Percentiles rank a stretch among this genome's conserved stretches.
Evolutionary conservation across 192 early-diverging fungal genomes (phyloP).

Genomic region (Neocallimastix lanati): DNA sequence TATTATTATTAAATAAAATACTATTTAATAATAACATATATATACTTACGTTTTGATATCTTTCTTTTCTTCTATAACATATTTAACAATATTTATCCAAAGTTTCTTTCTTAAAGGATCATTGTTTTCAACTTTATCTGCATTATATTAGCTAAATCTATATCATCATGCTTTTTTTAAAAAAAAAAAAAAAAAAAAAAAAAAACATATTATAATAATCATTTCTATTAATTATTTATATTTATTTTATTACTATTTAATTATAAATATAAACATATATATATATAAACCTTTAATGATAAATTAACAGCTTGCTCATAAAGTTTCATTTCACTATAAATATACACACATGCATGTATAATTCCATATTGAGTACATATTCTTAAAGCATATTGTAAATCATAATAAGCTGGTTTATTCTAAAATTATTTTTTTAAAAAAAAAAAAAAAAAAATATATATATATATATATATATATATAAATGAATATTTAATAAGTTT

Average conservation of each 20-base stretch:
- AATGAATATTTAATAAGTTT: too few relatives aligned
- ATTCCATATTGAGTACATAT: constrained; percentile 68
- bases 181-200: too few relatives aligned
- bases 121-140: constrained; percentile 81
- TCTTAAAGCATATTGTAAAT: constrained; percentile 77
- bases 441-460: constrained; percentile 7
- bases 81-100: constrained; percentile 85
- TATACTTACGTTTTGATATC: constrained; percentile 55
- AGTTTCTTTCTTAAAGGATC: constrained; percentile 60
- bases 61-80: constrained; percentile 67
- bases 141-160: constrained; percentile 84
- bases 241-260: too few relatives aligned
- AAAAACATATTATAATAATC: too few relatives aligned
- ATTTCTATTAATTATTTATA: too few relatives aligned
- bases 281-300: constrained; percentile 46
- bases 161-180: constrained; percentile 49
- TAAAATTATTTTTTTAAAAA: background rate
- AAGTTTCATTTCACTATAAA: constrained; percentile 72
- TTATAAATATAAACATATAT: too few relatives aligned
- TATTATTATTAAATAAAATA: too few relatives aligned
- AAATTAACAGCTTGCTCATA: constrained; percentile 86
- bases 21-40: too few relatives aligned
- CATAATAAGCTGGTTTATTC: constrained; percentile 38
- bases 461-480: too few relatives aligned
- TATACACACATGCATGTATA: constrained; percentile 70